A percentile compares a stretch with the other conserved stretches of the same genome.
Conservation (phyloP, 2,329 filamentous ascomycete genomes). For the Fusarium pininemorale region DNA sequence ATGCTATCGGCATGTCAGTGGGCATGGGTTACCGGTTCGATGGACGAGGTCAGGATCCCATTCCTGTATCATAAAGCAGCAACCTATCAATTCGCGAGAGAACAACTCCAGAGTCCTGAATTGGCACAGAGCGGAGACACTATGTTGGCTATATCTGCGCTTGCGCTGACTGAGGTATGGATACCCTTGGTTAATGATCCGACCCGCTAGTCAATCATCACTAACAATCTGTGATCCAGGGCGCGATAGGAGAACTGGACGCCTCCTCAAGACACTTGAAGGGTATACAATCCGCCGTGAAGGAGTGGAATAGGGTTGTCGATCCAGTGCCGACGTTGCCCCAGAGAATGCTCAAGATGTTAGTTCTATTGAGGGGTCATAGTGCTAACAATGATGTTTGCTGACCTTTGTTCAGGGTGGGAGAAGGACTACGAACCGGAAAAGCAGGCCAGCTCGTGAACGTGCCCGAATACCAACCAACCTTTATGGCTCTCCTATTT, state of each 20-base stretch:
- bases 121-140: constrained; percentile 52
- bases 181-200: neutral
- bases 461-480: constrained; percentile 54
- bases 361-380: constrained; percentile 2
- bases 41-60: constrained; percentile 55
- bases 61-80: constrained; percentile 58
- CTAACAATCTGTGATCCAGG: constrained; percentile 43
- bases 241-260: constrained; percentile 54
- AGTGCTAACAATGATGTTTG: neutral
- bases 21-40: constrained; percentile 57
- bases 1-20: constrained; percentile 57
- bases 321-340: constrained; percentile 46
- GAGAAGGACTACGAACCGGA: constrained; percentile 51
- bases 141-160: constrained; percentile 55
- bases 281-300: constrained; percentile 47
- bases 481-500: constrained; percentile 56
- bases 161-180: constrained; percentile 55
- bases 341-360: constrained; percentile 52
- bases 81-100: constrained; percentile 57
- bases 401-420: constrained; percentile 48
- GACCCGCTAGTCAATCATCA: neutral
- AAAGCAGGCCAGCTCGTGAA: constrained; percentile 53
- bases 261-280: constrained; percentile 55
- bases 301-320: constrained; percentile 29
- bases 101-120: constrained; percentile 52